Evolutionary conservation across 805 yeast species (phyloP), one percentile per base, ranked within the genome.

Genomic region (Helenozyma baotianmanensis): DNA sequence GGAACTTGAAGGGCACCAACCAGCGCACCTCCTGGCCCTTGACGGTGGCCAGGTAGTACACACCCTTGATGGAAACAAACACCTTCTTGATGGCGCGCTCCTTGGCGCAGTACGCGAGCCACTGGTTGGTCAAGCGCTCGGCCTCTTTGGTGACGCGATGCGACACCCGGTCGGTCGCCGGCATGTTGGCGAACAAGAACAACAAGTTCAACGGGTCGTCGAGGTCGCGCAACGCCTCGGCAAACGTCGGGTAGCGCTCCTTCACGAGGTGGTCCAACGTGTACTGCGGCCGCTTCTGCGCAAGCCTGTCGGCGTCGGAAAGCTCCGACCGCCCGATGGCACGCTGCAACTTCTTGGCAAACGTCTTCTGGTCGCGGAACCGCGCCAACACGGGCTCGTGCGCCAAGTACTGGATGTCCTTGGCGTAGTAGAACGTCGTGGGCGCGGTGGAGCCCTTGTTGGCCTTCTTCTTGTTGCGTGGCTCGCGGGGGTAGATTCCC

Each of bases 381-480:
- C 85, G 88, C 41, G 73, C 75, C 50, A 92, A 70, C 16, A 92
- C 83, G 4, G 97, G 97, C 66, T 92, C 98, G 59, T 92, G 98
- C 68, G 87, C 66, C 48, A 92, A 69, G 60, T 90, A 92, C 62
- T 89, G 96, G 45, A 92, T 92, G 60, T 92, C 98, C 62, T 88
- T 92, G 43, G 82, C 60, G 59, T 88, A 90, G 65, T 92, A 92
- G 58, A 92, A 94, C 3, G 98, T 92, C 15, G 83, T 82, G 29
- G 95, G 95, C 16, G 94, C 95, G 6, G 97, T 86, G n/a, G 96
- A 84, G 14, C 98, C 97, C 63, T 87, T 92, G 63, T 88, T 90
- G 39, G 97, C 96, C 72, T 87, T 89, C 78, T 83, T 87, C 68
- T 89, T 92, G 63, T 86, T 87, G 50, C 89, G 72, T 29, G 97